phyloP scores from a whole-genome alignment of 495 filamentous ascomycete genomes.

The Lepidopterella palustris region DNA sequence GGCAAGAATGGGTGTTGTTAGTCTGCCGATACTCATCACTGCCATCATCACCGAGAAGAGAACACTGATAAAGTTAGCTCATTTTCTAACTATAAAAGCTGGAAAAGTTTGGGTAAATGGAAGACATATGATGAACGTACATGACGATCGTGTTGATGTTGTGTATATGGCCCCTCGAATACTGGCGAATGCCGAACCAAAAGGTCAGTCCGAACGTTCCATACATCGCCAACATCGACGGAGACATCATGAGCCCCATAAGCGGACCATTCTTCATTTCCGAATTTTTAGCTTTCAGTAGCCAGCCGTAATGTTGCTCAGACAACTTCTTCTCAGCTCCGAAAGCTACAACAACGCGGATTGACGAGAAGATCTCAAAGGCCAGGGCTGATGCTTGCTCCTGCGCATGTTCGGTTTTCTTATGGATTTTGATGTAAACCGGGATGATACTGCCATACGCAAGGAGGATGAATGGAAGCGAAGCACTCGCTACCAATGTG shows the following conservation, averaged over 20 bases:
- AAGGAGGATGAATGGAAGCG: slow-evolving; percentile 50
- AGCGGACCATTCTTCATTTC: slow-evolving; percentile 49
- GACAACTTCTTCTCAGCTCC: slow-evolving; percentile 53
- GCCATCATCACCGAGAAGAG: slow-evolving; percentile 29
- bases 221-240: slow-evolving; percentile 29
- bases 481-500: slow-evolving; percentile 43
- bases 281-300: slow-evolving; percentile 51
- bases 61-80: slow-evolving; percentile 11
- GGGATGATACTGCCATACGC: slow-evolving; percentile 52
- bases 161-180: slow-evolving; percentile 13
- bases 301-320: slow-evolving; percentile 47
- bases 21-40: slow-evolving; percentile 16
- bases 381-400: slow-evolving; percentile 55
- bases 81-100: background rate
- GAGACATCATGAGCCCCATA: slow-evolving; percentile 35
- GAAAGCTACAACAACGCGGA: slow-evolving; percentile 54
- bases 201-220: slow-evolving; percentile 30
- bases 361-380: slow-evolving; percentile 42
- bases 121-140: slow-evolving; percentile 15
- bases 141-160: slow-evolving; percentile 19
- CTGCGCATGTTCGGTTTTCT: slow-evolving; percentile 51
- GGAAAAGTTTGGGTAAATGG: background rate
- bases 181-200: slow-evolving; percentile 33
- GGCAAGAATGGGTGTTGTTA: slow-evolving; percentile 22
- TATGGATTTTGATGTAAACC: slow-evolving; percentile 49